Evolutionary conservation across 495 filamentous ascomycete genomes (phyloP).

Genomic region (Cladorrhinum samala): DNA sequence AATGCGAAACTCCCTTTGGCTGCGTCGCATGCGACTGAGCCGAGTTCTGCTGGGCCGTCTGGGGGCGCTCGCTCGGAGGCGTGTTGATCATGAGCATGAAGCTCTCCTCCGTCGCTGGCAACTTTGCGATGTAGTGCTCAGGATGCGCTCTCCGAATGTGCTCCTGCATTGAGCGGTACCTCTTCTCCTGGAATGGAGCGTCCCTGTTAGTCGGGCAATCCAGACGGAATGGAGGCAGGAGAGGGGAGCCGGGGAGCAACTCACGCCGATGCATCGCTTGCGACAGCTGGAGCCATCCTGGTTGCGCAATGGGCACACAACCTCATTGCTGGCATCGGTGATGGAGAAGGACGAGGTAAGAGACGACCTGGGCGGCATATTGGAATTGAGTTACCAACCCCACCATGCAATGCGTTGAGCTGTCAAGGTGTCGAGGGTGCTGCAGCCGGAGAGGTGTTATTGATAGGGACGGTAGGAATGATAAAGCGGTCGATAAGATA

Average conservation of each 20-base stretch:
- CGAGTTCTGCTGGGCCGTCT: constrained; percentile 25
- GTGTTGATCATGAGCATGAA: constrained; percentile 93
- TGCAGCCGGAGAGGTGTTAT: constrained; percentile 26
- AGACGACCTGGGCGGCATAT: constrained; percentile 80
- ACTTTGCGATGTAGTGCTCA: constrained; percentile 96
- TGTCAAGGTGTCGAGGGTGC: background rate
- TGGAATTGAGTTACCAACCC: constrained; percentile 34
- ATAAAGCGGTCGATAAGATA: constrained; percentile 16
- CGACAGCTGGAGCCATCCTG: constrained; percentile 96
- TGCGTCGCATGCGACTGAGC: constrained; percentile 25
- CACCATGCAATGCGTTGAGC: constrained; percentile 40
- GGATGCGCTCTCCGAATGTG: constrained; percentile 97
- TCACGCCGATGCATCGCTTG: constrained; percentile 94
- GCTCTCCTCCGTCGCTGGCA: constrained; percentile 97
- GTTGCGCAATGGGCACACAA: constrained; percentile 92
- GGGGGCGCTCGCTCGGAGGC: constrained; percentile 72
- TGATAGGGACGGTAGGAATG: constrained; percentile 25
- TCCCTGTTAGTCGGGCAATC: background rate
- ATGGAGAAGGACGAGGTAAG: constrained; percentile 88
- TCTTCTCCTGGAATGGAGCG: constrained; percentile 65
- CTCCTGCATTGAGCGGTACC: constrained; percentile 98
- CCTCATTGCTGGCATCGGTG: constrained; percentile 86
- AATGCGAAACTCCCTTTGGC: constrained; percentile 35
- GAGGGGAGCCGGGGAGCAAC: constrained; percentile 37
- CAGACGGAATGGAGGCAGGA: constrained; percentile 17